Percentiles rank a stretch among this genome's conserved stretches.
Evolutionary conservation across 768 basidiomycete genomes (phyloP).

Genomic region (Botryobasidium botryosum): DNA sequence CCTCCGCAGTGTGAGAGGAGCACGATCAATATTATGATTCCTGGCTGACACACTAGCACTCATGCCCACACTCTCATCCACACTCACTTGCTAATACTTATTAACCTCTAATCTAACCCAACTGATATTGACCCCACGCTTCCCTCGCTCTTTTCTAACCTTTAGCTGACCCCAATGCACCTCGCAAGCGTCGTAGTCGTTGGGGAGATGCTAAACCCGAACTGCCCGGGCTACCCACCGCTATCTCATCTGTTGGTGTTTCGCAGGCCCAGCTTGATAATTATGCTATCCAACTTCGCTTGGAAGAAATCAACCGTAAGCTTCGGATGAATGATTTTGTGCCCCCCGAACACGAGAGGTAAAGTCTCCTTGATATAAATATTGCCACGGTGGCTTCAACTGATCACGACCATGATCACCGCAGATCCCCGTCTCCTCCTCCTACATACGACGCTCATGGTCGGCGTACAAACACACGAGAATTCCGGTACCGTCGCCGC

Average conservation of each 20-base stretch:
- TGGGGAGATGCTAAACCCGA: slow-evolving; percentile 88
- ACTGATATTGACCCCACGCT: slow-evolving; percentile 14
- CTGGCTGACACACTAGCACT: slow-evolving; percentile 14
- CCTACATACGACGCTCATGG: slow-evolving; percentile 96
- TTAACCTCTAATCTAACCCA: slow-evolving; percentile 41
- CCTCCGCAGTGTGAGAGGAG: not conserved
- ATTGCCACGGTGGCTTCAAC: not conserved
- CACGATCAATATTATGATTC: not conserved
- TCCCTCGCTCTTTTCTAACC: slow-evolving; percentile 19
- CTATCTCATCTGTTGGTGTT: slow-evolving; percentile 83
- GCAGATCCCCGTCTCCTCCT: slow-evolving; percentile 86
- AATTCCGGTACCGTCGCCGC: slow-evolving; percentile 95
- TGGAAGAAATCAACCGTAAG: slow-evolving; percentile 97
- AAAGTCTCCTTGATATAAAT: slow-evolving; percentile 12
- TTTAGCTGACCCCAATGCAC: slow-evolving; percentile 66
- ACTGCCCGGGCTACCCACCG: slow-evolving; percentile 84
- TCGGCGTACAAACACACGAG: slow-evolving; percentile 94
- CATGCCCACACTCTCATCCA: slow-evolving; percentile 15
- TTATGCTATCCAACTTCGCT: slow-evolving; percentile 86
- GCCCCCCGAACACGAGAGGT: slow-evolving; percentile 90
- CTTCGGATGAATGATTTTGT: slow-evolving; percentile 86
- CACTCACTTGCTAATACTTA: slow-evolving; percentile 21
- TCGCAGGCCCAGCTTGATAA: slow-evolving; percentile 93
- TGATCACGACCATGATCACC: not conserved
- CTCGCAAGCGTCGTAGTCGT: slow-evolving; percentile 89